Evolutionary conservation across 192 early-diverging fungal genomes (phyloP).

Genomic region (Endogone sp.): DNA sequence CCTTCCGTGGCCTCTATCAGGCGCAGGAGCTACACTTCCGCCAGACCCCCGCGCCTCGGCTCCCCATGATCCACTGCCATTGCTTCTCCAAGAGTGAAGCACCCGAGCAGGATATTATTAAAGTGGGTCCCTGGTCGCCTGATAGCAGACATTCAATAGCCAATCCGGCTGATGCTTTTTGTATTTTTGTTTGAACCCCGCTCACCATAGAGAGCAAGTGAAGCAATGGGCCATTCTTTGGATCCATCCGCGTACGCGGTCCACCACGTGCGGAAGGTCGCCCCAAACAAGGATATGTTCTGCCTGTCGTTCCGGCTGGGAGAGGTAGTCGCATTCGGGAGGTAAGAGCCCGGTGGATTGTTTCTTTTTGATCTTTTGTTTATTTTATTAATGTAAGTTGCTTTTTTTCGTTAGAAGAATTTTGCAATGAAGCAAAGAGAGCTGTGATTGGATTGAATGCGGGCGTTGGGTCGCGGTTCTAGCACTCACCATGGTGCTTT

Average conservation of each 20-base stretch:
- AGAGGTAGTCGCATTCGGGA: constrained; percentile 65
- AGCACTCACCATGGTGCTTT: no score
- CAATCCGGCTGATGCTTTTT: no score
- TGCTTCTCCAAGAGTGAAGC: constrained; percentile 86
- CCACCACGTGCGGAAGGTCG: constrained; percentile 90
- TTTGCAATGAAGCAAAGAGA: no score
- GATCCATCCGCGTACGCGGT: constrained; percentile 33
- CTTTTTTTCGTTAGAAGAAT: no score
- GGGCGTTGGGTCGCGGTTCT: no score
- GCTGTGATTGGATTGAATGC: no score
- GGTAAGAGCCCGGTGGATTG: background rate
- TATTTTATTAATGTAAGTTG: background rate
- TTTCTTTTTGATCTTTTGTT: background rate
- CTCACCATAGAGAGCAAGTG: constrained; percentile 41
- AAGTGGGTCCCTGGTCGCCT: constrained; percentile 41
- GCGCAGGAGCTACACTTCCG: constrained; percentile 39
- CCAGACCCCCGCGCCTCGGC: constrained; percentile 24
- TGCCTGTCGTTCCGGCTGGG: constrained; percentile 87
- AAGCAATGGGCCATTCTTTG: constrained; percentile 45
- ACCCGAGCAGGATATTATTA: constrained; percentile 57
- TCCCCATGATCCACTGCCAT: constrained; percentile 93
- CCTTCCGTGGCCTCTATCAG: constrained; percentile 79
- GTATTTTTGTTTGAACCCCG: background rate
- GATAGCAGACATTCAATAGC: constrained; percentile 1
- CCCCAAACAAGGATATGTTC: constrained; percentile 99